phyloP scores from a whole-genome alignment of 2,329 filamentous ascomycete species.

The Chrysoporthe austroafricana region DNA sequence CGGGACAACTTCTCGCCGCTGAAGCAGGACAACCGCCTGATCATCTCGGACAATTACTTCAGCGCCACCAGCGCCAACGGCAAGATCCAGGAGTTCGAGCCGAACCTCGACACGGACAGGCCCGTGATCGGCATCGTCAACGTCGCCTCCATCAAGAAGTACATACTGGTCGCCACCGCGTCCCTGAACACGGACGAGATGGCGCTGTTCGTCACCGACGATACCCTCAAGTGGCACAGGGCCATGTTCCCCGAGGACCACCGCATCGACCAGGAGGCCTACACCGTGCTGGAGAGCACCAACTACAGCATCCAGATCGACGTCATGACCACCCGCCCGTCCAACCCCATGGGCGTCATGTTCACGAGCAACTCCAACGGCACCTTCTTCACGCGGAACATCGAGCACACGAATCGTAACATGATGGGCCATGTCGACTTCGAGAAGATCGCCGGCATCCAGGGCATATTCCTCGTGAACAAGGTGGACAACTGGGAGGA shows the following conservation, averaged over 20 bases:
- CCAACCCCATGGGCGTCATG: conserved; percentile 78
- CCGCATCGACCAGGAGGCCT: conserved; percentile 79
- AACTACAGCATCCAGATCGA: conserved; percentile 98
- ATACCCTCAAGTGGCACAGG: conserved; percentile 85
- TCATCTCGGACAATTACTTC: conserved; percentile 87
- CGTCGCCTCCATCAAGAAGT: conserved; percentile 83
- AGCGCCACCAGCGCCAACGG: conserved; percentile 49
- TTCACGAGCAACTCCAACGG: conserved; percentile 98
- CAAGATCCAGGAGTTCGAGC: conserved; percentile 69
- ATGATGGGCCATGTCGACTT: conserved; percentile 81
- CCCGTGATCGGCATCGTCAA: conserved; percentile 80
- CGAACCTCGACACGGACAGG: conserved; percentile 72
- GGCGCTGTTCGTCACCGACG: conserved; percentile 85
- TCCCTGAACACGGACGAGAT: conserved; percentile 84
- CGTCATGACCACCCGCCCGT: conserved; percentile 72
- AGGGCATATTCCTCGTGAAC: conserved; percentile 91
- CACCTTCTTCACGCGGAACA: conserved; percentile 90
- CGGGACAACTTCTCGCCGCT: conserved; percentile 72
- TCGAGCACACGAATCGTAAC: conserved; percentile 91
- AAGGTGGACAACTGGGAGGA: conserved; percentile 84
- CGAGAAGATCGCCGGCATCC: conserved; percentile 88
- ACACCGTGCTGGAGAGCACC: conserved; percentile 93
- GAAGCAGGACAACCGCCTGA: conserved; percentile 74
- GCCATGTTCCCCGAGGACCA: conserved; percentile 86
- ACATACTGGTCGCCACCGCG: conserved; percentile 80